Base-by-base conservation (phyloP, 331 rosid genomes). In the Dryas integrifolia region DNA sequence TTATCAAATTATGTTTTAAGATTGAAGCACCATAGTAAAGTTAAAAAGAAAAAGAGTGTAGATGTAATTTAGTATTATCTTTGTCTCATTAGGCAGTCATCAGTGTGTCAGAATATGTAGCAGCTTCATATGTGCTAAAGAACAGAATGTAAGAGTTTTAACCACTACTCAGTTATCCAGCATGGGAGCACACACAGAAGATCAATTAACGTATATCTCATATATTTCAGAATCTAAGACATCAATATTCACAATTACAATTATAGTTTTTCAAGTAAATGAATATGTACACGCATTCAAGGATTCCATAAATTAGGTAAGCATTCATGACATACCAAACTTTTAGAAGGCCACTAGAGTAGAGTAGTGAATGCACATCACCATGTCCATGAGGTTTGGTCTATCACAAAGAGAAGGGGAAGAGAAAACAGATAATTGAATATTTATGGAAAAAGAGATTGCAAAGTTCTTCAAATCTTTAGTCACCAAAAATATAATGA, bases 371-470 rank as follows among this genome's bases (percentile, higher is more conserved):
- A 72, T 95, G 99, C 70, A 92, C 99, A 76, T 95, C 99, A 41
- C 99, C 99, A 76, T 95, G 97, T 35, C 99, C 99, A 66, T 92
- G 99, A 80, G 99, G 99, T 84, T 95, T 95, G 77, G 99, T 95
- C 99, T 95, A 67, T 61, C 67, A 67, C 21, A 77, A 72, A 81
- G 4, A 75, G 69, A 80, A 69, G 76, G 6, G 40, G 67, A 73
- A 63, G 66, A 63, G 60, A 53, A 72, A 5, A 58, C 64, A 65
- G 40, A 73, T 21, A 21, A 30, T 13, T 60, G 51, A 79, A 67
- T 67, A 47, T 72, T 15, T 24, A 63, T n/a, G 65, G n/a, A 75
- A 52, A 4, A 38, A 51, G 9, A 2, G 0, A 46, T 35, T 9
- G 47, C 24, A 35, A 26, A 72, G 53, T 56, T 60, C 26, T 47